These are phyloP conservation scores for Salicornia ramosissima DNA, from an alignment of 148 eudicot genomes.

Conservation along the genomic window DNA sequence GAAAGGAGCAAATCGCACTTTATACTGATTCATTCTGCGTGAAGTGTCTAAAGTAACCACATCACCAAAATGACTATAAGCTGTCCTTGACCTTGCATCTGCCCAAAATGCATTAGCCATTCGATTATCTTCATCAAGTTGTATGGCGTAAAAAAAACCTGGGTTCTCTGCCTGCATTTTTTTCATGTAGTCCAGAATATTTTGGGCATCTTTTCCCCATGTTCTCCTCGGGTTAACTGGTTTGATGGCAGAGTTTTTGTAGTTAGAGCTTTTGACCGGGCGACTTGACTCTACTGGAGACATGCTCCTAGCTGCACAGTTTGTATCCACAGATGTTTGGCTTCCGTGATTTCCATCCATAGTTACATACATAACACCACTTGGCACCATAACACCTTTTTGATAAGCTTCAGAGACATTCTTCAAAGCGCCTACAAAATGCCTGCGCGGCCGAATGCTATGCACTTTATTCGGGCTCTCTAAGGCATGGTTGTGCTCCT, in stretches of 20 bases:
- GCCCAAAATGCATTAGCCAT: slow-evolving; percentile 95
- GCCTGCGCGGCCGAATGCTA: slow-evolving; percentile 45
- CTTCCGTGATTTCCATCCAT: slow-evolving; percentile 41
- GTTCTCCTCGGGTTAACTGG: slow-evolving; percentile 43
- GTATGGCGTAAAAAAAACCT: slow-evolving; percentile 88
- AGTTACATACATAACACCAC: slow-evolving; percentile 63
- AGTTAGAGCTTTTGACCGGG: slow-evolving; percentile 35
- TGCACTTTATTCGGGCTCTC: slow-evolving; percentile 44
- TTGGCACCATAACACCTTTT: slow-evolving; percentile 45
- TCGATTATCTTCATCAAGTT: slow-evolving; percentile 77
- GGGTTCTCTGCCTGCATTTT: slow-evolving; percentile 96
- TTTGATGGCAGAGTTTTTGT: slow-evolving; percentile 35
- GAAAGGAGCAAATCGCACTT: slow-evolving; percentile 78
- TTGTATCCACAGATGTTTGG: slow-evolving; percentile 35
- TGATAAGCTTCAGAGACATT: slow-evolving; percentile 34
- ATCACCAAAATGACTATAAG: slow-evolving; percentile 81
- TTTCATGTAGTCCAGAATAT: slow-evolving; percentile 79
- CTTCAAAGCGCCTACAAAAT: slow-evolving; percentile 49
- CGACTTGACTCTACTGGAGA: slow-evolving; percentile 42
- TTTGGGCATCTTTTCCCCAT: slow-evolving; percentile 84
- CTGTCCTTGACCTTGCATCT: slow-evolving; percentile 80
- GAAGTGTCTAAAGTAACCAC: slow-evolving; percentile 68
- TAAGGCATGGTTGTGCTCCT: slow-evolving; percentile 63
- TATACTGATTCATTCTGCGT: slow-evolving; percentile 57
- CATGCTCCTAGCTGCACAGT: slow-evolving; percentile 39